A percentile compares a stretch with the other conserved stretches of the same genome.
phyloP scores from a whole-genome alignment of 139 green algal genomes.

The Chlamydomonas eustigma region DNA sequence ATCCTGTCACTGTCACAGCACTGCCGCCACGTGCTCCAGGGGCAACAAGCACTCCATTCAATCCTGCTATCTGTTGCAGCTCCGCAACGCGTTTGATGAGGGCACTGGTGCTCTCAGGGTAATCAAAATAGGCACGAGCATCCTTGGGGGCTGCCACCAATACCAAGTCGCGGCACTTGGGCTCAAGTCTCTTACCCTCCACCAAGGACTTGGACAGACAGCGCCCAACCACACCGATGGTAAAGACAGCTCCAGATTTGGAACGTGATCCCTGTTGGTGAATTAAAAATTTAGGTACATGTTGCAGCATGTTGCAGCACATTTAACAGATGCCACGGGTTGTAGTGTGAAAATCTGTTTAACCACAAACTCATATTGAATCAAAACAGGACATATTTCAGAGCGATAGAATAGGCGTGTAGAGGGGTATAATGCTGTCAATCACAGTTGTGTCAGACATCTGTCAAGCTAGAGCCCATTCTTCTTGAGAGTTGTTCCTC shows the following conservation, averaged over 20 bases:
- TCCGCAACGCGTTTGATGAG: conserved; percentile 48
- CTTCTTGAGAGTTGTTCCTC: no score
- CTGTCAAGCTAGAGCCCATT: no score
- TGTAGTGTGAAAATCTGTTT: no score
- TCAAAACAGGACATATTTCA: no score
- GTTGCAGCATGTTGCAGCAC: no score
- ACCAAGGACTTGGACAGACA: conserved; percentile 73
- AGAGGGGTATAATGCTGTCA: no score
- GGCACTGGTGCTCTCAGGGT: conserved; percentile 29
- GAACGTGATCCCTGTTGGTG: conserved; percentile 23
- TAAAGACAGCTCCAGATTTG: conserved; percentile 48
- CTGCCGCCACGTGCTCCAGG: conserved; percentile 33
- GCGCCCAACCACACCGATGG: conserved; percentile 65
- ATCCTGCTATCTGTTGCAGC: conserved; percentile 38
- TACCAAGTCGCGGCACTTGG: conserved; percentile 56
- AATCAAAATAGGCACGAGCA: conserved; percentile 19
- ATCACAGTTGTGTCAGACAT: no score
- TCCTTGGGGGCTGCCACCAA: conserved; percentile 65
- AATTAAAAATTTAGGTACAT: no score
- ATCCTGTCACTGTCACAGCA: conserved; percentile 69
- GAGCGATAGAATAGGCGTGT: no score
- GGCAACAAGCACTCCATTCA: conserved; percentile 44
- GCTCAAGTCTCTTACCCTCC: conserved; percentile 29
- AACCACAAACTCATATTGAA: no score
- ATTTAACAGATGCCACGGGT: no score